A percentile compares a stretch with the other conserved stretches of the same genome.
phyloP scores from a whole-genome alignment of 352 stramenopile species.

The Phytophthora melonis region DNA sequence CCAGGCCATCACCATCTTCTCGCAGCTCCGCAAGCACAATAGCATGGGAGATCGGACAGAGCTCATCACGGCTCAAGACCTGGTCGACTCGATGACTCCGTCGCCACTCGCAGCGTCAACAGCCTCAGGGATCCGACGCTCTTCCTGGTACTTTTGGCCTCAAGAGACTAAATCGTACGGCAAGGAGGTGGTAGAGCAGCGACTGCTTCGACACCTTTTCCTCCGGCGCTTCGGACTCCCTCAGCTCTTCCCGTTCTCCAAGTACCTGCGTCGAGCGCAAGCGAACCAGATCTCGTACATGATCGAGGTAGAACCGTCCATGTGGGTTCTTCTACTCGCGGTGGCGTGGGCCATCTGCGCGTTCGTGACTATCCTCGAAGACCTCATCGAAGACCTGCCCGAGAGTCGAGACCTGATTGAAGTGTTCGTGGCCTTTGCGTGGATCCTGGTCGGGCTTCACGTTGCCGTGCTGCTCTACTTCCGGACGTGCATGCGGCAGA shows the following conservation, averaged over 20 bases:
- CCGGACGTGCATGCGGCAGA: constrained; percentile 34
- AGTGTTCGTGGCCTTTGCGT: constrained; percentile 48
- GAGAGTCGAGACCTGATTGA: constrained; percentile 45
- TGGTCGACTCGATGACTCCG: constrained; percentile 39
- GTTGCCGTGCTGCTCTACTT: constrained; percentile 53
- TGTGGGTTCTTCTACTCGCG: constrained; percentile 64
- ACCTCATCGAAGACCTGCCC: constrained; percentile 17
- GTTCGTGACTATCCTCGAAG: constrained; percentile 16
- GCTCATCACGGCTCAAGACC: constrained; percentile 53
- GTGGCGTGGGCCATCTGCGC: constrained; percentile 56
- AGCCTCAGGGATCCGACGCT: not conserved
- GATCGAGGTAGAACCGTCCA: constrained; percentile 79
- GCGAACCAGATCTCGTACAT: constrained; percentile 85
- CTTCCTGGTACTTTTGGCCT: constrained; percentile 4
- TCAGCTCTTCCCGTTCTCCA: constrained; percentile 73
- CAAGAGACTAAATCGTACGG: constrained; percentile 14
- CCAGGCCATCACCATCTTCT: constrained; percentile 60
- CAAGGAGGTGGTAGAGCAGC: constrained; percentile 38
- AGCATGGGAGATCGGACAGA: constrained; percentile 47
- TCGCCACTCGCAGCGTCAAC: constrained; percentile 11
- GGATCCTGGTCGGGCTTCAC: constrained; percentile 45
- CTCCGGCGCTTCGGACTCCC: constrained; percentile 52
- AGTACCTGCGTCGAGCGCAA: constrained; percentile 78
- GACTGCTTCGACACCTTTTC: constrained; percentile 60
- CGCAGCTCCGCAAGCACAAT: constrained; percentile 52